Conservation (phyloP, 2,329 filamentous ascomycete species). For the Xylariaceae sp. region DNA sequence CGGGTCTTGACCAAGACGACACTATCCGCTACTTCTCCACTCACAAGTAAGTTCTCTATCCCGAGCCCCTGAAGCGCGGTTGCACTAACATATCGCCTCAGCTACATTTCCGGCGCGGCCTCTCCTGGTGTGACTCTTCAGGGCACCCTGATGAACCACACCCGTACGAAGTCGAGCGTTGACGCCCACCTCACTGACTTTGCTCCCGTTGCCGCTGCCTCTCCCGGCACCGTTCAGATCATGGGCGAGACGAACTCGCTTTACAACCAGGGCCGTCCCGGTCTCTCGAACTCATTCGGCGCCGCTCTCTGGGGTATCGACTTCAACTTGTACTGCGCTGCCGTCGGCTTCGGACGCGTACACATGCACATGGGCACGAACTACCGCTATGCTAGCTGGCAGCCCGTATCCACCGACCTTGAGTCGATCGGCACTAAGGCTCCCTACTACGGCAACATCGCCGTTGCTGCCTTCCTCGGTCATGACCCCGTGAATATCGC, state of each 20-base stretch:
- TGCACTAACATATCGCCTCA: slow-evolving; percentile 25
- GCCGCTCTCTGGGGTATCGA: slow-evolving; percentile 61
- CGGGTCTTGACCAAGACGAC: slow-evolving; percentile 45
- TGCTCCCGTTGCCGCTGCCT: slow-evolving; percentile 34
- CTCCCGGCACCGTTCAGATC: slow-evolving; percentile 45
- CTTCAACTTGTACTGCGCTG: slow-evolving; percentile 55
- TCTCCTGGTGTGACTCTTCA: slow-evolving; percentile 58
- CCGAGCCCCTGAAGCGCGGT: neutral
- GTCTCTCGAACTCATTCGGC: slow-evolving; percentile 60
- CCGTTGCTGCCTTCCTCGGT: slow-evolving; percentile 52
- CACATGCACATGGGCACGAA: slow-evolving; percentile 62
- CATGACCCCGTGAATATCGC: slow-evolving; percentile 41
- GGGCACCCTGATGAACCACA: slow-evolving; percentile 60
- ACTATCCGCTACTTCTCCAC: slow-evolving; percentile 51
- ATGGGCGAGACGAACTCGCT: slow-evolving; percentile 59
- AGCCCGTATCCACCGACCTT: slow-evolving; percentile 48
- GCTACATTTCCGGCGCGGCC: slow-evolving; percentile 57
- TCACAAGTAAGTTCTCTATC: slow-evolving; percentile 47
- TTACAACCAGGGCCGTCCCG: slow-evolving; percentile 56
- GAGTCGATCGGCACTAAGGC: slow-evolving; percentile 53
- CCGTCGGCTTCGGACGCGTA: slow-evolving; percentile 49
- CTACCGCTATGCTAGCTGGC: slow-evolving; percentile 58
- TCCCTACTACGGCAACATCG: slow-evolving; percentile 59
- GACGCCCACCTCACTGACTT: slow-evolving; percentile 45
- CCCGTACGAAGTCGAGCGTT: slow-evolving; percentile 45